These are phyloP conservation scores for Diutina neorugosa DNA, from an alignment of 1,139 yeast genomes.

Conservation along the genomic window DNA sequence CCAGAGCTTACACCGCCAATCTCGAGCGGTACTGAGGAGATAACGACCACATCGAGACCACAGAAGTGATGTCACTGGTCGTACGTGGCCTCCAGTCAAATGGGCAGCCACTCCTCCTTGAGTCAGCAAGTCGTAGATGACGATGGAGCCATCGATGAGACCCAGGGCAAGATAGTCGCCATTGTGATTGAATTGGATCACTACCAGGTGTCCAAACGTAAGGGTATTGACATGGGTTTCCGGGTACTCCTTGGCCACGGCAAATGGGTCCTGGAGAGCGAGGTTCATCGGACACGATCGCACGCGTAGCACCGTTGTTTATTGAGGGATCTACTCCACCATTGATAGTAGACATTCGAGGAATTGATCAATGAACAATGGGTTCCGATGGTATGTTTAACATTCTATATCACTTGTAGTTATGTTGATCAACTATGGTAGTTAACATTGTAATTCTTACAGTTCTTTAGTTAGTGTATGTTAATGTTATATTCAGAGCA, in stretches of 20 bases:
- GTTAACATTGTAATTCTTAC: no score
- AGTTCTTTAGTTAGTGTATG: no score
- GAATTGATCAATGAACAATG: no score
- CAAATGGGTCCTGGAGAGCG: slow-evolving; percentile 82
- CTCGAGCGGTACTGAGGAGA: slow-evolving; percentile 65
- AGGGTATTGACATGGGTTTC: slow-evolving; percentile 64
- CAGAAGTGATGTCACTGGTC: slow-evolving; percentile 62
- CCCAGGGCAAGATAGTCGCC: slow-evolving; percentile 93
- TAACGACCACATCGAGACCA: slow-evolving; percentile 75
- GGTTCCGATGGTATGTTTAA: no score
- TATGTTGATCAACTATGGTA: no score
- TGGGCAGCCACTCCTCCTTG: slow-evolving; percentile 36
- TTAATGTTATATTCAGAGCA: no score
- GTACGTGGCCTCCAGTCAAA: slow-evolving; percentile 44
- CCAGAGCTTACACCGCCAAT: slow-evolving; percentile 80
- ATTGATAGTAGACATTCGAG: no score
- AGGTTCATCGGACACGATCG: slow-evolving; percentile 44
- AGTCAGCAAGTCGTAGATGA: slow-evolving; percentile 63
- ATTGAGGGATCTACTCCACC: no score
- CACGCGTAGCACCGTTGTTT: no score
- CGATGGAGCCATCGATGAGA: slow-evolving; percentile 62
- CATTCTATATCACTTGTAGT: no score
- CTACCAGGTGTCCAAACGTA: slow-evolving; percentile 59
- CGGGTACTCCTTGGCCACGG: slow-evolving; percentile 88
- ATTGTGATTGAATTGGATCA: slow-evolving; percentile 55